Conservation (phyloP, 768 basidiomycete species). For the Trametes elegans region DNA sequence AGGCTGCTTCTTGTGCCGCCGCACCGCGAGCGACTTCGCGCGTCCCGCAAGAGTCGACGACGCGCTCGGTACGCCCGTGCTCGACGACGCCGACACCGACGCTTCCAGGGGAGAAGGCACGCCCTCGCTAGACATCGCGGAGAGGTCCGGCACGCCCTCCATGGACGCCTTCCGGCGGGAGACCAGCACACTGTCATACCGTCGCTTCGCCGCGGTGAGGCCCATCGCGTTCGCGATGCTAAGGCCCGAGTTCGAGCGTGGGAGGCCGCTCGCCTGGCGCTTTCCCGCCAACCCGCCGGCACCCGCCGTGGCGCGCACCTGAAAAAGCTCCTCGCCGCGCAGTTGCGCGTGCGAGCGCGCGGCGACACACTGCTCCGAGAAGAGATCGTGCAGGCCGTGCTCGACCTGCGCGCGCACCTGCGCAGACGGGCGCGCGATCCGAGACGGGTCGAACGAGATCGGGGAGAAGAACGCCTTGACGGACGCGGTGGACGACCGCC, state of each 20-base stretch:
- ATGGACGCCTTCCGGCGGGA: constrained; percentile 54
- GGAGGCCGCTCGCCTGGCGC: constrained; percentile 41
- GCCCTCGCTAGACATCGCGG: neutral
- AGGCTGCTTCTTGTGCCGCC: constrained; percentile 17
- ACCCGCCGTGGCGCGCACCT: constrained; percentile 35
- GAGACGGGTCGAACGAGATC: constrained; percentile 50
- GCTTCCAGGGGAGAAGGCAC: neutral
- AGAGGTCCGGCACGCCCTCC: constrained; percentile 22
- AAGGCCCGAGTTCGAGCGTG: constrained; percentile 57
- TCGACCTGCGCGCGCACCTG: constrained; percentile 71
- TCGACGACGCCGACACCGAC: neutral
- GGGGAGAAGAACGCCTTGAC: constrained; percentile 59
- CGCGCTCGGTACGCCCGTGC: neutral
- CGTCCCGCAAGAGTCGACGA: neutral
- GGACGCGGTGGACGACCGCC: constrained; percentile 63
- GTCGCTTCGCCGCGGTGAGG: constrained; percentile 47
- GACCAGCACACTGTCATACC: constrained; percentile 68
- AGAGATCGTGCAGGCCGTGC: constrained; percentile 74
- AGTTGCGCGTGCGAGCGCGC: constrained; percentile 65
- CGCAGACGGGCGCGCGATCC: constrained; percentile 66
- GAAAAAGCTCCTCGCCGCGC: constrained; percentile 64
- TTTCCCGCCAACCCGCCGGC: constrained; percentile 8
- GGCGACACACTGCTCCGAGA: constrained; percentile 67
- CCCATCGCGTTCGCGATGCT: constrained; percentile 57
- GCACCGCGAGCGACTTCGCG: constrained; percentile 12